phyloP scores from a whole-genome alignment of 2,329 filamentous ascomycete genomes.

The Aspergillus ibericus region DNA sequence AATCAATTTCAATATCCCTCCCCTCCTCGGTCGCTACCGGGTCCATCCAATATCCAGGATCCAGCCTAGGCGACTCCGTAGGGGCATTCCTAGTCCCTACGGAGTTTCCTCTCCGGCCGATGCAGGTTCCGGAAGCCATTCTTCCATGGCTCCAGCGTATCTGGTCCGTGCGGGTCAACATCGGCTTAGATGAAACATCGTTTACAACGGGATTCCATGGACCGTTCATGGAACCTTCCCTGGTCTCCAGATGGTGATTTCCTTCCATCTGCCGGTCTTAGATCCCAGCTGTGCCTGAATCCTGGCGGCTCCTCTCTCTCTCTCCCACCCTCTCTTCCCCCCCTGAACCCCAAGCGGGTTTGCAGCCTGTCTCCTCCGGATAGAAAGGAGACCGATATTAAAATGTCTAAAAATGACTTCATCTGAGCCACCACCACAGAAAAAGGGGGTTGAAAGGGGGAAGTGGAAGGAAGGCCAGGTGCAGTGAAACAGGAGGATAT shows the following conservation, averaged over 20 bases:
- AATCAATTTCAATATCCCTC: too few relatives aligned
- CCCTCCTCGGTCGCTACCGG: too few relatives aligned
- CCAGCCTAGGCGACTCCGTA: too few relatives aligned
- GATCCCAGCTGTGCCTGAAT: not conserved
- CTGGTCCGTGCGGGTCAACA: slow-evolving; percentile 20
- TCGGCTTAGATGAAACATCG: slow-evolving; percentile 19
- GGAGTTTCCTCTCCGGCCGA: not conserved
- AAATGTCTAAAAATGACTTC: not conserved
- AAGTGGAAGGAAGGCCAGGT: not conserved
- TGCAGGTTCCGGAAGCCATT: slow-evolving; percentile 6
- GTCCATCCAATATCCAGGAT: too few relatives aligned
- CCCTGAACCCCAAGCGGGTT: not conserved
- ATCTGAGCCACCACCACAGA: not conserved
- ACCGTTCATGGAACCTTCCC: not conserved
- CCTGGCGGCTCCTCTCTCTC: not conserved
- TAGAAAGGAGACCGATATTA: not conserved
- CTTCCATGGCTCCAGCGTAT: slow-evolving; percentile 6
- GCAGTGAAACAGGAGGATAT: not conserved
- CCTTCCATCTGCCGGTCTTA: not conserved
- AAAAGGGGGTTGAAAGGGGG: not conserved
- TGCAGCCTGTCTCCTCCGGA: not conserved
- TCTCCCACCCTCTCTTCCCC: not conserved
- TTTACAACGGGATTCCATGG: slow-evolving; percentile 10
- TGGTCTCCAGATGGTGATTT: not conserved
- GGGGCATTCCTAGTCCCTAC: too few relatives aligned